Evolutionary conservation across 441 rosid species (phyloP), one percentile per base, ranked within the genome.

Genomic region (Adansonia madagascariensis): DNA sequence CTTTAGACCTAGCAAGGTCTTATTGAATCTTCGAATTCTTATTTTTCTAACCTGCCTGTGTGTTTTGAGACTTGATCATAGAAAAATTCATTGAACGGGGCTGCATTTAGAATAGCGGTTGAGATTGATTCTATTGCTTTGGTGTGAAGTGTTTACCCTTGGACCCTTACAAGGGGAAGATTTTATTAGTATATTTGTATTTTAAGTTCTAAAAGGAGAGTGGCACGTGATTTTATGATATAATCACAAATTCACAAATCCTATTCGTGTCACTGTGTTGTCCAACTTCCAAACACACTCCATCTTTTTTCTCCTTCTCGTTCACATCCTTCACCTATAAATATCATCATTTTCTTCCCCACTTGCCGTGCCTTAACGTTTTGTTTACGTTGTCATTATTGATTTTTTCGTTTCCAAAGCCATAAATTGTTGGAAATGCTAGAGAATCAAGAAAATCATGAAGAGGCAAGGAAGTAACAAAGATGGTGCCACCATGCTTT

Each of bases 211-310:
- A 8, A 65, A 43, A 27, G 5, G 49, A 44, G 44, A 53, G 65
- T 65, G 76, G 67, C 78, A 49, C 43, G 77, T 63, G 77, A 47
- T 47, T 6, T 47, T 6, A 12, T 18, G 56, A 47, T 20, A 11
- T 68, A 15, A 47, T 74, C 73, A 69, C 64, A 73, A 24, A 55
- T 69, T 52, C 53, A n/a, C 59, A 53, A 17, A n/a, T 60, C 27
- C 50, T 70, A 53, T 75, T 35, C 3, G 50, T 39, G 41, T 73
- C 78, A 69, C 22, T 77, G 31, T 56, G 55, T 49, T 39, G 49
- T 22, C 71, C 76, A 69, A 63, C 9, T 61, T 63, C 76, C 53
- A 64, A 43, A 3, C 59, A 43, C 64, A 3, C n/a, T 22, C 31
- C 8, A n/a, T 9, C 9, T 2, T 41, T 15, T 6, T 15, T 17